Evolutionary conservation across 306 rosid species (phyloP), one percentile per base, ranked within the genome.

Genomic region (Fagus sylvatica): DNA sequence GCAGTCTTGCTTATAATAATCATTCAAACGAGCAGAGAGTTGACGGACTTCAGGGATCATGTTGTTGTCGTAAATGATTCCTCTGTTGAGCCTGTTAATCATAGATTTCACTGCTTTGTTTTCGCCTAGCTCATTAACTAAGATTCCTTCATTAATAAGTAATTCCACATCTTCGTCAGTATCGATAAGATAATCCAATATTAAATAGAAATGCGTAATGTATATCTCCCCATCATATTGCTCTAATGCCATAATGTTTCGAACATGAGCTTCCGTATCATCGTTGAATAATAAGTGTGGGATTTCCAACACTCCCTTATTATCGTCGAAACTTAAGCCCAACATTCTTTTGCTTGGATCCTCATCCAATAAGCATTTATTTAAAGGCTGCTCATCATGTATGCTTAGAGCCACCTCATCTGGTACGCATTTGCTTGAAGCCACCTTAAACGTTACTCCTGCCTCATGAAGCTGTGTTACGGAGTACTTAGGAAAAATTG

Each of bases 171-270:
- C 88, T 30, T 5, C 78, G 10, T 55, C 5, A 0, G 79, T 79
- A 73, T 79, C 75, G 15, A 78, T 55, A 53, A 81, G 85, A 62
- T 78, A 51, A 22, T 81, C 74, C 74, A 65, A 71, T 12, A 81
- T 34, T 28, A 33, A 53, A 66, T 75, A 69, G 61, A 78, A 81
- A 69, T 85, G 81, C 0, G 79, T 78, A 76, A 81, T 1, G 49
- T 75, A 85, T 2, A 83, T 36, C 12, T 78, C 69, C 0, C 5
- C 0, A 22, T 75, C 74, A 32, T 79, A 81, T 46, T 78, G 84
- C 81, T 81, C 88, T 37, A 85, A 60, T 22, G 88, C 85, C 32
- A 85, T 49, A 67, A 85, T 22, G 43, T 85, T 85, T 5, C 84
- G 84, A 40, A 81, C 75, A 78, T 78, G 54, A 34, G 48, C 2